Conservation (phyloP, 495 filamentous ascomycete species). For the Neurospora sp. region DNA sequence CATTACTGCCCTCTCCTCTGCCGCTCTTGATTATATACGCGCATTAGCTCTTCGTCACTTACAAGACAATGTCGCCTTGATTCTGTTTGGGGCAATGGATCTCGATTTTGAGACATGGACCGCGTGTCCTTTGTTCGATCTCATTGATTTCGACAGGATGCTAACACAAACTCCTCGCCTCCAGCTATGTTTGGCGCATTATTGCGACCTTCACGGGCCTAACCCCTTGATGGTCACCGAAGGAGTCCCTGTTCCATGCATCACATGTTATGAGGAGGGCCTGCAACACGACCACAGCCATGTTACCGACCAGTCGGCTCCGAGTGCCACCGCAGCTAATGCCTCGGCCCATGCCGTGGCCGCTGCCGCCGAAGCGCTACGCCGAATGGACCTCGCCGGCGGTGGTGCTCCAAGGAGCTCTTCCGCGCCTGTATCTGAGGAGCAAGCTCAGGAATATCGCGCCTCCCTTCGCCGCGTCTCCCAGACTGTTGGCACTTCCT, state of each 20-base stretch:
- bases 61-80: neutral
- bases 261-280: conserved; percentile 55
- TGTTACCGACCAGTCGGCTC: conserved; percentile 21
- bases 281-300: conserved; percentile 1
- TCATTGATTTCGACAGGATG: neutral
- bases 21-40: neutral
- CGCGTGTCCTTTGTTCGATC: neutral
- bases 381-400: conserved; percentile 29
- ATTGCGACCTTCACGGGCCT: conserved; percentile 91
- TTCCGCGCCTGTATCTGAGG: conserved; percentile 28
- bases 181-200: conserved; percentile 90
- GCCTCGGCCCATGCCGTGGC: conserved; percentile 21
- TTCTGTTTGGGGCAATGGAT: neutral
- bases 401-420: conserved; percentile 25
- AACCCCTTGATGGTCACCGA: conserved; percentile 94
- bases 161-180: conserved; percentile 31
- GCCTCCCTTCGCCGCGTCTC: conserved; percentile 27
- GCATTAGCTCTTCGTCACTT: neutral
- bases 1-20: neutral
- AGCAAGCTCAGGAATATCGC: conserved; percentile 32
- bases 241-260: conserved; percentile 67
- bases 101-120: neutral
- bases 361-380: conserved; percentile 29
- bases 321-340: conserved; percentile 18
- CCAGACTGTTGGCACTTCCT: conserved; percentile 14